phyloP scores from a whole-genome alignment of 352 stramenopile species.

The Phytophthora uliginosa region DNA sequence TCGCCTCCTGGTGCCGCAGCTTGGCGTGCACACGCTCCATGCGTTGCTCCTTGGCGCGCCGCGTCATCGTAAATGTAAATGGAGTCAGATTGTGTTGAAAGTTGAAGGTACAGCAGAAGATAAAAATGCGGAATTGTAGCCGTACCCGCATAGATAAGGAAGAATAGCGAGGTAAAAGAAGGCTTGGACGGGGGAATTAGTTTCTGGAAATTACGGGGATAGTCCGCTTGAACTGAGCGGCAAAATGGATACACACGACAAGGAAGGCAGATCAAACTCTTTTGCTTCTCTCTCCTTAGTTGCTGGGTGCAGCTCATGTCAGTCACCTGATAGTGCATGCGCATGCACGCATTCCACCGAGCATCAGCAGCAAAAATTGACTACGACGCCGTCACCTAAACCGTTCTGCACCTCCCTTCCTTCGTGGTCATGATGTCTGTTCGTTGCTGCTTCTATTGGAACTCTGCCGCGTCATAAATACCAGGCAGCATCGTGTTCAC shows the following conservation, averaged over 20 bases:
- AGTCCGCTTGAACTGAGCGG: neutral
- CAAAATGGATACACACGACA: neutral
- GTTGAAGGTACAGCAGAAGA: conserved; percentile 39
- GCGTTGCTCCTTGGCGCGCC: conserved; percentile 79
- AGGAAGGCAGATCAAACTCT: neutral
- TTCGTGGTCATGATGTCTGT: neutral
- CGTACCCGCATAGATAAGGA: conserved; percentile 4
- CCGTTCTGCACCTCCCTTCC: neutral
- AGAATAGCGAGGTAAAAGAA: neutral
- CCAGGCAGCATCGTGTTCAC: conserved; percentile 97
- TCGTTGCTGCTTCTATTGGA: conserved; percentile 79
- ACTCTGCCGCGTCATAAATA: conserved; percentile 97
- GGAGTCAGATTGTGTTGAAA: conserved; percentile 16
- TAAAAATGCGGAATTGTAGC: conserved; percentile 17
- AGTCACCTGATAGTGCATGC: neutral
- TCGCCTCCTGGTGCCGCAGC: conserved; percentile 54
- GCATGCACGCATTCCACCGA: neutral
- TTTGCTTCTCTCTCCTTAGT: conserved; percentile 3
- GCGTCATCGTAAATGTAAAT: conserved; percentile 60
- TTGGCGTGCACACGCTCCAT: conserved; percentile 72
- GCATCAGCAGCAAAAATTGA: neutral
- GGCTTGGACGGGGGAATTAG: neutral
- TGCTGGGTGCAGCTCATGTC: neutral
- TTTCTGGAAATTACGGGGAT: neutral
- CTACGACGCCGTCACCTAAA: neutral